Conservation (phyloP, 73 alveolate genomes). For the Paramecium biaurelia region DNA sequence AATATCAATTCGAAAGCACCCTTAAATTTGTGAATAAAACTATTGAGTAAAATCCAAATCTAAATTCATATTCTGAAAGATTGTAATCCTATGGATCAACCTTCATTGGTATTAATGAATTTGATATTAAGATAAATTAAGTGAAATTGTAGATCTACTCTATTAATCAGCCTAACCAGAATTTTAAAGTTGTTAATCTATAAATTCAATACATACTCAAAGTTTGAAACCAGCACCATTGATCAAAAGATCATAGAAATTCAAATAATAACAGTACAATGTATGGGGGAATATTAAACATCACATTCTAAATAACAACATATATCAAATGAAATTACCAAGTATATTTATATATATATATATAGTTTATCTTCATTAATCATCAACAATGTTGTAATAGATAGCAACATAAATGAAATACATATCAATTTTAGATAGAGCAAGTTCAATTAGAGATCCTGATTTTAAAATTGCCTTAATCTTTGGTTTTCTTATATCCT, state of each 20-base stretch:
- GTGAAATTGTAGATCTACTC: neutral
- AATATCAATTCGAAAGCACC: neutral
- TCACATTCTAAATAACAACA: neutral
- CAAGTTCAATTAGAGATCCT: neutral
- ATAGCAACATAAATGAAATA: conserved; percentile 5
- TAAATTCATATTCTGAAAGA: neutral
- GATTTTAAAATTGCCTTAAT: neutral
- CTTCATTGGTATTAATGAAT: neutral
- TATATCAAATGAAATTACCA: neutral
- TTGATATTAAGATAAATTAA: neutral
- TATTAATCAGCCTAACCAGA: neutral
- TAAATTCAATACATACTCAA: neutral
- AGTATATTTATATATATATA: neutral
- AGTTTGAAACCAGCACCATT: neutral
- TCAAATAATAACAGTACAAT: neutral
- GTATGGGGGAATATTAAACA: neutral
- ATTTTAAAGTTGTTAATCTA: conserved; percentile 22
- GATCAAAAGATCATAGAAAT: neutral
- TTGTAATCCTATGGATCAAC: neutral
- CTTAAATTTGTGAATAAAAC: neutral
- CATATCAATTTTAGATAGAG: neutral
- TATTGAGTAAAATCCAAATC: neutral
- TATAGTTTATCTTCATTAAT: neutral
- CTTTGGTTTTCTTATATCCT: neutral
- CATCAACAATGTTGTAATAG: neutral